These are phyloP conservation scores for Capsicum pubescens DNA, from an alignment of 257 asterid species.

Conservation along the genomic window DNA sequence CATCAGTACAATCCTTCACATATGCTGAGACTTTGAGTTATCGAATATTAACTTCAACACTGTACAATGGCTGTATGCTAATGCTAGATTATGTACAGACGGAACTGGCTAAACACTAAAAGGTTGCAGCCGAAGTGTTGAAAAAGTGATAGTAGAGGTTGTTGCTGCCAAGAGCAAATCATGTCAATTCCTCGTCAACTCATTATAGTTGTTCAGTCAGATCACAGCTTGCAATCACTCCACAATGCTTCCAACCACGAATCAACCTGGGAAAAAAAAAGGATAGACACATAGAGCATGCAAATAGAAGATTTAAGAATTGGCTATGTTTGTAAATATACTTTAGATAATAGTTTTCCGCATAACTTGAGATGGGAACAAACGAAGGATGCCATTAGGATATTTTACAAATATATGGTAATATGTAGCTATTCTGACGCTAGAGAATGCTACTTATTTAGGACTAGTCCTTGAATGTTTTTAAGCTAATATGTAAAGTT, in stretches of 20 bases:
- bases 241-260: constrained; percentile 75
- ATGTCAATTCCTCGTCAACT: constrained; percentile 21
- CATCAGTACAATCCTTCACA: background rate
- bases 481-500: background rate
- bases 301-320: background rate
- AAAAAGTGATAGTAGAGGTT: background rate
- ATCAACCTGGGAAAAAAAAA: constrained; percentile 61
- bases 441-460: constrained; percentile 18
- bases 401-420: background rate
- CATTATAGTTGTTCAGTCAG: constrained; percentile 36
- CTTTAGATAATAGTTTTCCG: background rate
- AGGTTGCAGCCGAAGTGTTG: background rate
- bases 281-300: background rate
- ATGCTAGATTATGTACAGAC: constrained; percentile 21
- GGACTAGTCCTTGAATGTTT: background rate
- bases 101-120: background rate
- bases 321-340: background rate
- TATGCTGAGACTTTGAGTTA: background rate
- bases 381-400: background rate
- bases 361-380: background rate
- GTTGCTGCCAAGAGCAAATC: constrained; percentile 8
- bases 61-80: constrained; percentile 11
- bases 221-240: constrained; percentile 53
- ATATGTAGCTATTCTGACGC: background rate
- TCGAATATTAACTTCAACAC: background rate